Conservation (phyloP, 1,284 basidiomycete species). For the Irpex sp. region DNA sequence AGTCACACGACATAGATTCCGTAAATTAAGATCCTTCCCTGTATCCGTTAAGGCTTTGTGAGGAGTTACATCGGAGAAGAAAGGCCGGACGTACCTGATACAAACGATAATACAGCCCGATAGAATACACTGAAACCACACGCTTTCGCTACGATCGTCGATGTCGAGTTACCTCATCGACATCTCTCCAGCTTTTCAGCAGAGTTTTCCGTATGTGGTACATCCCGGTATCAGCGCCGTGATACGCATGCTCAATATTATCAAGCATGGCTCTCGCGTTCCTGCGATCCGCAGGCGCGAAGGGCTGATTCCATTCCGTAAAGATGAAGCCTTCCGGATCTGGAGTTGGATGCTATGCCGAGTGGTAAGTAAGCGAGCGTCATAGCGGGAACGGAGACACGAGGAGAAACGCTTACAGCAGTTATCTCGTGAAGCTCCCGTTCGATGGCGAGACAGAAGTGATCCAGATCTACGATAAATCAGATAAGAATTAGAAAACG, state of each 20-base stretch:
- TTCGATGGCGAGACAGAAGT: conserved; percentile 59
- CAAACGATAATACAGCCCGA: conserved; percentile 7
- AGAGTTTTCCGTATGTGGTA: conserved; percentile 47
- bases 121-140: not conserved
- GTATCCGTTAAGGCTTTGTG: too few relatives aligned
- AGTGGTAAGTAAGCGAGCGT: not conserved
- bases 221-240: conserved; percentile 38
- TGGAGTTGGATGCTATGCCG: conserved; percentile 44
- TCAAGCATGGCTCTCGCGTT: conserved; percentile 48
- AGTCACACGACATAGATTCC: too few relatives aligned
- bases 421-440: conserved; percentile 66
- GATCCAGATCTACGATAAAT: conserved; percentile 47
- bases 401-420: conserved; percentile 38
- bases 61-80: too few relatives aligned
- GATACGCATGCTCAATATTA: conserved; percentile 31
- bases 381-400: not conserved
- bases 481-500: conserved; percentile 2
- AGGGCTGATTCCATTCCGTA: conserved; percentile 56
- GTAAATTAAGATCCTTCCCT: too few relatives aligned
- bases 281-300: conserved; percentile 60
- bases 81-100: too few relatives aligned
- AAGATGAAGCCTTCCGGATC: conserved; percentile 51
- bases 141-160: not conserved
- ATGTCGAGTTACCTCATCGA: conserved; percentile 33
- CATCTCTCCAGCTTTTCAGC: conserved; percentile 52